A percentile compares a stretch with the other conserved stretches of the same genome.
Conservation (phyloP, 2,329 filamentous ascomycete genomes). For the Diaporthe ampelina region DNA sequence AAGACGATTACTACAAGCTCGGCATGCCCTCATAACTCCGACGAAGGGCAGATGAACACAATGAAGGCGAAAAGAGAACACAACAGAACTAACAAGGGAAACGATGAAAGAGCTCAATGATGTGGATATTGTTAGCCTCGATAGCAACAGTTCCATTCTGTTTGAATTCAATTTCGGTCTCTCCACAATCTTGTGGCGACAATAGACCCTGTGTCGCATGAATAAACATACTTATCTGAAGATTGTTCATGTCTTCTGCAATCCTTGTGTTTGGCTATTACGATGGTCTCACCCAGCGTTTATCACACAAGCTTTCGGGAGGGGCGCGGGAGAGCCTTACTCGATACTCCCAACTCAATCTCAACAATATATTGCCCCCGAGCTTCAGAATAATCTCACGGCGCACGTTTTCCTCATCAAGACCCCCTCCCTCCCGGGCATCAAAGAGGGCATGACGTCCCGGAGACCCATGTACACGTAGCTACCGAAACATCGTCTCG, state of each 20-base stretch:
- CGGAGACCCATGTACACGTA: neutral
- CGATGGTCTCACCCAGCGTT: neutral
- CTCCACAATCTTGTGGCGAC: neutral
- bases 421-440: neutral
- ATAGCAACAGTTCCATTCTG: slow-evolving; percentile 30
- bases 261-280: neutral
- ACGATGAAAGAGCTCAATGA: neutral
- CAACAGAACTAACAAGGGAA: too few relatives aligned
- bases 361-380: too few relatives aligned
- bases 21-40: neutral
- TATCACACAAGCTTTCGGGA: neutral
- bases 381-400: too few relatives aligned
- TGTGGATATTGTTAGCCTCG: slow-evolving; percentile 1
- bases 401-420: neutral
- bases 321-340: too few relatives aligned
- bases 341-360: too few relatives aligned
- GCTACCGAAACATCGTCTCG: slow-evolving; percentile 3
- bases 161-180: neutral
- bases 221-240: neutral
- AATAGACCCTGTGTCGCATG: neutral
- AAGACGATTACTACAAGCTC: slow-evolving; percentile 11
- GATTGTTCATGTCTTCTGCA: neutral
- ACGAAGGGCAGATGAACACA: neutral
- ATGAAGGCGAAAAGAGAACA: neutral
- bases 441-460: neutral